Conservation (phyloP, 768 basidiomycete species). For the Tylopilus felleus region DNA sequence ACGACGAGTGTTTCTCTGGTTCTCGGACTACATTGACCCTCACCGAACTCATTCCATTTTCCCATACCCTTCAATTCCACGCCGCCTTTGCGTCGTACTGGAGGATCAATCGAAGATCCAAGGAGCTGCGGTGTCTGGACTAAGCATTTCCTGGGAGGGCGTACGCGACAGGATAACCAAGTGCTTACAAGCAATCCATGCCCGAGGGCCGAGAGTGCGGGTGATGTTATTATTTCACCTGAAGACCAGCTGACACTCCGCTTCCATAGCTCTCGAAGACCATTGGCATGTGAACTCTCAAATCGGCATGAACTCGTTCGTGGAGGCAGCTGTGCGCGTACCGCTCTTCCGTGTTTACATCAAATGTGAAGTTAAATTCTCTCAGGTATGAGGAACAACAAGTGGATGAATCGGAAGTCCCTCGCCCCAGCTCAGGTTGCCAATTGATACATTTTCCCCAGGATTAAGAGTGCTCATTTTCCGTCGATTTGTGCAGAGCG, state of each 20-base stretch:
- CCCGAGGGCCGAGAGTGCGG: slow-evolving; percentile 88
- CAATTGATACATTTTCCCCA: slow-evolving; percentile 64
- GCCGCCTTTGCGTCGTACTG: slow-evolving; percentile 80
- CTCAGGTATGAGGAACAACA: slow-evolving; percentile 65
- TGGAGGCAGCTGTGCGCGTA: slow-evolving; percentile 80
- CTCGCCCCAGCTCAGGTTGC: slow-evolving; percentile 52
- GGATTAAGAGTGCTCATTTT: slow-evolving; percentile 87
- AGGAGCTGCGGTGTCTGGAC: slow-evolving; percentile 40
- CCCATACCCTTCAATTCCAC: slow-evolving; percentile 76
- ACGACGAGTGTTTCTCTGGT: slow-evolving; percentile 89
- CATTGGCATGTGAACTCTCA: slow-evolving; percentile 78
- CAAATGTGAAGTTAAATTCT: too few relatives aligned
- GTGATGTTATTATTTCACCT: background rate
- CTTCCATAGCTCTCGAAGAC: slow-evolving; percentile 60
- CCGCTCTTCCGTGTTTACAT: background rate
- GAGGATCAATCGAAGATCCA: slow-evolving; percentile 41
- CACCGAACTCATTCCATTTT: slow-evolving; percentile 77
- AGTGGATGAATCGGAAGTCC: slow-evolving; percentile 29
- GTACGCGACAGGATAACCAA: slow-evolving; percentile 73
- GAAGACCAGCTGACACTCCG: slow-evolving; percentile 4
- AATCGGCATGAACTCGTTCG: slow-evolving; percentile 65
- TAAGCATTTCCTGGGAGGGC: slow-evolving; percentile 52
- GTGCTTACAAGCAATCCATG: slow-evolving; percentile 79
- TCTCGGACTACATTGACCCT: slow-evolving; percentile 73
- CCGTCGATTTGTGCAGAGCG: slow-evolving; percentile 73